phyloP scores from a whole-genome alignment of 1,284 basidiomycete species.

The Agroathelia rolfsii region DNA sequence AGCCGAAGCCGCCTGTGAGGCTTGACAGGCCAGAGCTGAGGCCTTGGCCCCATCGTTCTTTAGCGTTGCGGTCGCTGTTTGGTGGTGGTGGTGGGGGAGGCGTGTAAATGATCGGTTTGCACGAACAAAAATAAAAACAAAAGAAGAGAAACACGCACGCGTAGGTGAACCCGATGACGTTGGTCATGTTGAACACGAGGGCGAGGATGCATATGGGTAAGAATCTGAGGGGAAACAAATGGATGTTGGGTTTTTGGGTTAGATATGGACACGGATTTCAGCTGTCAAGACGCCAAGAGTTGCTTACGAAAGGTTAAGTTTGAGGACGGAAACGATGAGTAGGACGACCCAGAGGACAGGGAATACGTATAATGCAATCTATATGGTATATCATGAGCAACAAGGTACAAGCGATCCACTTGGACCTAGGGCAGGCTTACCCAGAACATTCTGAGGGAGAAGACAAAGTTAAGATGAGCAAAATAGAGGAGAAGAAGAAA shows the following conservation, averaged over 20 bases:
- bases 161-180: conserved; percentile 87
- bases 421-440: conserved; percentile 27
- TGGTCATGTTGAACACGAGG: conserved; percentile 86
- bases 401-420: conserved; percentile 3
- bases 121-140: conserved; percentile 5
- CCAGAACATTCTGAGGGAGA: conserved; percentile 76
- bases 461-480: conserved; percentile 9
- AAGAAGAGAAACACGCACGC: conserved; percentile 41
- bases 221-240: conserved; percentile 38
- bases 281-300: conserved; percentile 5
- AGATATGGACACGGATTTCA: conserved; percentile 6
- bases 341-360: conserved; percentile 81
- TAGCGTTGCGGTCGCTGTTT: conserved; percentile 77
- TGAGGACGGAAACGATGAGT: conserved; percentile 80
- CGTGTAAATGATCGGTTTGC: conserved; percentile 3
- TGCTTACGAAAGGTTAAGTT: conserved; percentile 76
- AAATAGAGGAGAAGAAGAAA: conserved; percentile 6
- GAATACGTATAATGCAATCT: conserved; percentile 87
- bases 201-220: conserved; percentile 83
- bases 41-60: conserved; percentile 71
- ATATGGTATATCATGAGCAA: conserved; percentile 10
- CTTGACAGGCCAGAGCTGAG: conserved; percentile 53
- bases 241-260: too few species aligned
- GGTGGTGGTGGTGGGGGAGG: not conserved
- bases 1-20: conserved; percentile 57